A percentile compares a stretch with the other conserved stretches of the same genome.
Evolutionary conservation across 768 basidiomycete species (phyloP).

Genomic region (Boletus sp.): DNA sequence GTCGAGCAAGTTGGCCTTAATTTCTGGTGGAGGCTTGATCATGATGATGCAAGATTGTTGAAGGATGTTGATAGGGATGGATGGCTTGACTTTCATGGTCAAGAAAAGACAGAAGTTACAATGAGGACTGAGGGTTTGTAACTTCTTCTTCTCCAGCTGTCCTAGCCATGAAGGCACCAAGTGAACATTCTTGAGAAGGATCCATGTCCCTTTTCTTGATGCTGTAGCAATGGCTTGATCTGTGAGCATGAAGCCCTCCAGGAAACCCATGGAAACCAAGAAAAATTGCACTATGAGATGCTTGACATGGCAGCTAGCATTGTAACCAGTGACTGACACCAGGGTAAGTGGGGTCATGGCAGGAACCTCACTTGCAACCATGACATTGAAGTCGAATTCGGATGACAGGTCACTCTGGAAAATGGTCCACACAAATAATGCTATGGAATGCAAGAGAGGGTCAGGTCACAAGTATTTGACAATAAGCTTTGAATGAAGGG

Average conservation of each 20-base stretch:
- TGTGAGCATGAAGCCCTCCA: conserved; percentile 94
- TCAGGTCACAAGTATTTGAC: conserved; percentile 94
- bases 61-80: conserved; percentile 94
- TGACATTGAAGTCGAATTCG: conserved; percentile 68
- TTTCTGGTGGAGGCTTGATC: conserved; percentile 97
- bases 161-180: conserved; percentile 94
- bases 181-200: conserved; percentile 96
- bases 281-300: conserved; percentile 78
- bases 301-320: conserved; percentile 96
- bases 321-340: conserved; percentile 93
- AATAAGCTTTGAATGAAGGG: conserved; percentile 72
- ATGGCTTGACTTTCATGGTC: conserved; percentile 95
- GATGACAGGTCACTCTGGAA: conserved; percentile 84
- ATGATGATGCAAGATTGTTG: conserved; percentile 95
- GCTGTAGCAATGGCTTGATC: conserved; percentile 95
- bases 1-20: conserved; percentile 94
- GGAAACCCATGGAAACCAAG: conserved; percentile 97
- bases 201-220: conserved; percentile 93
- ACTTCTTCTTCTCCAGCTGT: conserved; percentile 92
- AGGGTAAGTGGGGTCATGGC: conserved; percentile 84
- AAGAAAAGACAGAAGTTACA: conserved; percentile 95
- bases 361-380: conserved; percentile 79
- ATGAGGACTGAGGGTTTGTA: conserved; percentile 88
- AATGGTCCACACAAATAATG: conserved; percentile 67
- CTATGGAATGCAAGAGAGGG: conserved; percentile 80